phyloP scores from a whole-genome alignment of 2,329 filamentous ascomycete genomes.

The Spiromastix sp. region DNA sequence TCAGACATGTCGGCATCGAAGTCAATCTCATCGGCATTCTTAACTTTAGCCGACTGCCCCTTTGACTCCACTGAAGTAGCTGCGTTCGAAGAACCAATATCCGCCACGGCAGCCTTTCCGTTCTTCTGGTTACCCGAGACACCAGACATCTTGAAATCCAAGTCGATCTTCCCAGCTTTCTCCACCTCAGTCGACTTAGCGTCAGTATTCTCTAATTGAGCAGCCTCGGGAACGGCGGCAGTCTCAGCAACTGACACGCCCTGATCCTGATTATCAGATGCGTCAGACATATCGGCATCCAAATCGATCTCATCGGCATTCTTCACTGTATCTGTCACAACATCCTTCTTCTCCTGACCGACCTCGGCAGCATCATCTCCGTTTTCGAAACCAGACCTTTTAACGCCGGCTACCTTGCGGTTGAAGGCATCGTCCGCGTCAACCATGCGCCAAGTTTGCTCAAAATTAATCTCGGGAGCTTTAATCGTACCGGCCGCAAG shows the following conservation, averaged over 20 bases:
- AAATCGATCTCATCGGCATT: conserved; percentile 36
- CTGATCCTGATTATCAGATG: too few relatives aligned
- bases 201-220: not conserved
- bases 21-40: conserved; percentile 4
- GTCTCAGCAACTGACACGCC: too few relatives aligned
- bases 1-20: conserved; percentile 1
- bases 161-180: not conserved
- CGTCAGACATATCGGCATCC: conserved; percentile 16
- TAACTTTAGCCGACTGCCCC: not conserved
- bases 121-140: not conserved
- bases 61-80: not conserved
- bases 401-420: conserved; percentile 16
- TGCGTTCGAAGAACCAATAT: not conserved
- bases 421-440: conserved; percentile 19
- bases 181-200: not conserved
- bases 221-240: too few relatives aligned
- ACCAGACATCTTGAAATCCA: not conserved
- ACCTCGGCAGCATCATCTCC: conserved; percentile 5
- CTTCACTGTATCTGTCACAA: conserved; percentile 4
- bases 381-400: conserved; percentile 13
- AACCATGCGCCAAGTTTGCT: conserved; percentile 30
- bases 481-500: conserved; percentile 8
- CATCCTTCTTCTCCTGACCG: not conserved
- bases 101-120: too few relatives aligned
- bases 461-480: conserved; percentile 17